Percentiles rank a stretch among this genome's conserved stretches.
phyloP scores from a whole-genome alignment of 306 rosid species.

The Dalbergia cochinchinensis region DNA sequence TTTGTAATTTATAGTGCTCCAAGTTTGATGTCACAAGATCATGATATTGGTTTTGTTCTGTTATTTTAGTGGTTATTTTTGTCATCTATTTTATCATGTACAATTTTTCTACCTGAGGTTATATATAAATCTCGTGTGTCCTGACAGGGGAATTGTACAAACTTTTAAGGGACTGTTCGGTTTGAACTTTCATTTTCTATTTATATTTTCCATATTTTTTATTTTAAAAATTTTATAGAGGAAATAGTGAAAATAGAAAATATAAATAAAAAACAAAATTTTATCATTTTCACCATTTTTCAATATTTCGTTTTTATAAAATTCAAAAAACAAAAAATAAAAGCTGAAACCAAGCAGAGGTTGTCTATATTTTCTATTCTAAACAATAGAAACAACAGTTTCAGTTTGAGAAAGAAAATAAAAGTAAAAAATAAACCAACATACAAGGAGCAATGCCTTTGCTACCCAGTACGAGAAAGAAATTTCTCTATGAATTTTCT shows the following conservation, averaged over 20 bases:
- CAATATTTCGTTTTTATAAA: too few species aligned
- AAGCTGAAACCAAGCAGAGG: too few species aligned
- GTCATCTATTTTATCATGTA: background rate
- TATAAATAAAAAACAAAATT: too few species aligned
- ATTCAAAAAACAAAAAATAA: too few species aligned
- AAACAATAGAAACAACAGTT: background rate
- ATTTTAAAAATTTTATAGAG: too few species aligned
- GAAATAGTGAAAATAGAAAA: too few species aligned
- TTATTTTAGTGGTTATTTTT: background rate
- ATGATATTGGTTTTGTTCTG: background rate
- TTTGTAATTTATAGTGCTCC: conserved; percentile 1
- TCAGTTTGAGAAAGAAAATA: background rate
- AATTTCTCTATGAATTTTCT: conserved; percentile 15
- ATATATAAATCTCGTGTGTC: background rate
- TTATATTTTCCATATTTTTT: too few species aligned
- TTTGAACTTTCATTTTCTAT: too few species aligned
- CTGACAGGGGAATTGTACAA: background rate
- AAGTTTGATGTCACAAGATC: background rate
- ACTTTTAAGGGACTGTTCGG: background rate
- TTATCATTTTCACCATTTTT: too few species aligned
- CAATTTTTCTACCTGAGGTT: background rate
- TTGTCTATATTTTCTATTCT: background rate
- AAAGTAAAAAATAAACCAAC: background rate
- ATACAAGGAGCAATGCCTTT: conserved; percentile 5
- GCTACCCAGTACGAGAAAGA: background rate